Evolutionary conservation across 2,329 filamentous ascomycete genomes (phyloP), one percentile per base, ranked within the genome.

Genomic region (Sporothrix protearum): DNA sequence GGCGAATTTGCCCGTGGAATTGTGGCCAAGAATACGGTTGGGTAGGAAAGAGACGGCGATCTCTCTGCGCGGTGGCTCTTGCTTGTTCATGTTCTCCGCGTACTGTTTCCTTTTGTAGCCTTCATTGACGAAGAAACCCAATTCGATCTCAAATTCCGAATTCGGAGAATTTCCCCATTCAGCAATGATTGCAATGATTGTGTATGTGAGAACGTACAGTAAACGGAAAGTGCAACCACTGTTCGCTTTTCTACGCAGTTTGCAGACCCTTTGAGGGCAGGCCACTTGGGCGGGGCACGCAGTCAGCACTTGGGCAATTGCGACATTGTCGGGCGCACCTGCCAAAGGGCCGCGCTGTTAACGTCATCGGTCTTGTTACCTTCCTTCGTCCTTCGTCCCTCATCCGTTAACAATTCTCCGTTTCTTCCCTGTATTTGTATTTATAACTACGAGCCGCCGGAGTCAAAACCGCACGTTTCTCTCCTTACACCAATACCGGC

Each of bases 1-100:
- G 92, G 91, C 28, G 87, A 91, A 77, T 93, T 94, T 83, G 92
- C 92, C 2, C 80, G 87, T 69, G 86, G 86, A 0, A 84, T 89
- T 68, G 86, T 89, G 49, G 83, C 84, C 3, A 88, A 86, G 78
- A 89, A 89, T 73, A 89, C 87, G 0, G 85, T 89, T 14, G 64
- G 64, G 16, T 25, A 22, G 42, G 39, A 7, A 10, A 25, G 19
- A 6, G 36, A 39, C 8, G 30, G 25, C 22, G 12, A 53, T 22
- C 12, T 51, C 33, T 30, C 19, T 47, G 39, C 3, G 22, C n/a
- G 42, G 42, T 2, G 12, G 12, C 25, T 25, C 39, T 47, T 30
- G 19, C n/a, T n/a, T 47, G 39, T n/a, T 30, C 30, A 25, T 66
- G 6, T 49, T 33, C 14, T 22, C 25, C 25, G n/a, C 5, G n/a